Evolutionary conservation across 139 green algal genomes (phyloP), one percentile per base, ranked within the genome.

Genomic region (Tetradesmus obliquus): DNA sequence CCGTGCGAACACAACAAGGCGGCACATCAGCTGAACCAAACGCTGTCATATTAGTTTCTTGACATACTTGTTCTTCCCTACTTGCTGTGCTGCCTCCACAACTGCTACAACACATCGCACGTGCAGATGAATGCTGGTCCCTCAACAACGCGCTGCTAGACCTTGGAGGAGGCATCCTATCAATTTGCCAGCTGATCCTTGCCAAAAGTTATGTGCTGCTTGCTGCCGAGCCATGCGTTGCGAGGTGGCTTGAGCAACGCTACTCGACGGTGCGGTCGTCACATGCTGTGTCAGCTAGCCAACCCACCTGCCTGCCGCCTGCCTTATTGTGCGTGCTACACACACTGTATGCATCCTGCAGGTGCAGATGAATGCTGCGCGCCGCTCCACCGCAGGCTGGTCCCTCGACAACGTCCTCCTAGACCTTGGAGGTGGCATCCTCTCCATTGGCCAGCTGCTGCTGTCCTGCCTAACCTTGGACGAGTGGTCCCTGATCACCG

Each of bases 71-170:
- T 45, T 45, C 32, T 45, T 45, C 32, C 32, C 32, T 45, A 45
- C 32, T 45, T 45, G 32, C 32, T 45, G 32, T 45, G 32, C 32
- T 45, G 32, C 32, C 32, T 45, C 32, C 32, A 45, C 32, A 45
- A 45, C 32, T 45, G 32, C 32, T 45, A 45, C 32, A 45, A 45
- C 32, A 45, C 32, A 45, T 45, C 32, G 57, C 71, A 79, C 9
- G 71, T 79, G 71, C 71, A 24, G 19, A 74, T 96, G 6, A 88
- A 97, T 88, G 90, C 91, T 96, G 93, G 93, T 92, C 88, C n/a
- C 90, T 96, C 45, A 62, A 72, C 60, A 94, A 94, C 82, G 90
- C 94, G 10, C 79, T 96, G 81, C 93, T 97, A 45, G 95, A 97
- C 87, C 92, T 95, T 19, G 81, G 89, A 19, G 95, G 95, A 20